phyloP scores from a whole-genome alignment of 768 basidiomycete genomes.

The Calocybe gangraenosa region DNA sequence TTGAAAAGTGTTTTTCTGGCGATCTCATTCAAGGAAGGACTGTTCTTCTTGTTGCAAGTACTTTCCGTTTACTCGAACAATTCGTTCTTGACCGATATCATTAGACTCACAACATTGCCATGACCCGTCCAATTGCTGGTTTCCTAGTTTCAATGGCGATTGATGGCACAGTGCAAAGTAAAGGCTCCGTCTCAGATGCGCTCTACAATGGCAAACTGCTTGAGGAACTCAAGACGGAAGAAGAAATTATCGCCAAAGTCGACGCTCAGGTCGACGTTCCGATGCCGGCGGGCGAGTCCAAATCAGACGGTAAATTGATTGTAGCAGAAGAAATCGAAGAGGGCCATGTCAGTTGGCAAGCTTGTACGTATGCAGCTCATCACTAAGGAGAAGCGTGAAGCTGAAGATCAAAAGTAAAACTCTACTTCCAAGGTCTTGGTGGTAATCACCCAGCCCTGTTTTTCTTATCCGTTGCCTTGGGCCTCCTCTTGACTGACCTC shows the following conservation, averaged over 20 bases:
- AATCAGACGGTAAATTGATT: slow-evolving; percentile 55
- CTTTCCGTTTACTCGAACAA: neutral
- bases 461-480: slow-evolving; percentile 23
- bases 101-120: slow-evolving; percentile 49
- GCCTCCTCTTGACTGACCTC: slow-evolving; percentile 20
- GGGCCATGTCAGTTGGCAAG: slow-evolving; percentile 53
- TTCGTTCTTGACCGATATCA: neutral
- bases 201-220: slow-evolving; percentile 37
- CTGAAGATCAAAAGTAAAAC: slow-evolving; percentile 24
- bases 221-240: slow-evolving; percentile 23
- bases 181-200: slow-evolving; percentile 45
- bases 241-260: slow-evolving; percentile 22
- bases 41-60: slow-evolving; percentile 69
- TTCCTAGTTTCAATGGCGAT: slow-evolving; percentile 51
- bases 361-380: slow-evolving; percentile 26
- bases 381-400: neutral
- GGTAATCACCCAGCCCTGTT: slow-evolving; percentile 31
- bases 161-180: slow-evolving; percentile 48
- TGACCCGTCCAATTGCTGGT: slow-evolving; percentile 49
- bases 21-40: slow-evolving; percentile 77
- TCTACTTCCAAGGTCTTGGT: slow-evolving; percentile 34
- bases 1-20: slow-evolving; percentile 74
- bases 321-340: slow-evolving; percentile 59
- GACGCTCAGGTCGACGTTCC: slow-evolving; percentile 22
- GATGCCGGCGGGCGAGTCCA: slow-evolving; percentile 17